These are phyloP conservation scores for Pyronema domesticum DNA, from an alignment of 495 filamentous ascomycete genomes.

Conservation along the genomic window DNA sequence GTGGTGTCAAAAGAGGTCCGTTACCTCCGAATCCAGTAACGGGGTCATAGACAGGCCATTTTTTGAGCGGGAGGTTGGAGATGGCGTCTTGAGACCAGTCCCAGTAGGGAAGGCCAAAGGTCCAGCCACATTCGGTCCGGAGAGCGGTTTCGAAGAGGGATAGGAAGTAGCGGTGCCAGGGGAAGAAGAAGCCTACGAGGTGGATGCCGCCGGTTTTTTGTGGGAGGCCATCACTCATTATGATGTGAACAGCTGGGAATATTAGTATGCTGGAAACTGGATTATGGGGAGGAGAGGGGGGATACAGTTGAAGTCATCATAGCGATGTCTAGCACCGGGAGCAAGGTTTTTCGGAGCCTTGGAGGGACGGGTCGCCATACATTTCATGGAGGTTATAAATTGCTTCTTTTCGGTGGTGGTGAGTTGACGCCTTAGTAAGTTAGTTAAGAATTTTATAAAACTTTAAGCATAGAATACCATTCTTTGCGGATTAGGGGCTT, in stretches of 20 bases:
- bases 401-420: slow-evolving; percentile 31
- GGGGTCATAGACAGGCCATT: slow-evolving; percentile 49
- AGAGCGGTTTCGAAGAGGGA: slow-evolving; percentile 44
- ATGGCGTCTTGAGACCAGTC: slow-evolving; percentile 34
- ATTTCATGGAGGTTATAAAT: slow-evolving; percentile 47
- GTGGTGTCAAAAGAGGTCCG: slow-evolving; percentile 26
- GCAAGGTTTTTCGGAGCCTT: slow-evolving; percentile 9
- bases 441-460: background rate
- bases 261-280: too few species aligned
- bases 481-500: background rate
- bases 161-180: slow-evolving; percentile 55
- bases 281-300: too few species aligned
- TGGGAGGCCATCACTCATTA: background rate
- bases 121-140: slow-evolving; percentile 53
- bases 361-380: slow-evolving; percentile 36
- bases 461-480: background rate
- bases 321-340: slow-evolving; percentile 24
- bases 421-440: slow-evolving; percentile 32
- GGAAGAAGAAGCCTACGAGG: slow-evolving; percentile 39
- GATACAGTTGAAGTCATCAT: slow-evolving; percentile 35
- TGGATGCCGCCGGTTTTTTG: background rate
- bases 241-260: slow-evolving; percentile 2
- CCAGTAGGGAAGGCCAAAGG: slow-evolving; percentile 41
- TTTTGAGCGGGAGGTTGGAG: slow-evolving; percentile 31
- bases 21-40: slow-evolving; percentile 44